A percentile compares a stretch with the other conserved stretches of the same genome.
Conservation (phyloP, 768 basidiomycete genomes). For the Termitomyces sp. region DNA sequence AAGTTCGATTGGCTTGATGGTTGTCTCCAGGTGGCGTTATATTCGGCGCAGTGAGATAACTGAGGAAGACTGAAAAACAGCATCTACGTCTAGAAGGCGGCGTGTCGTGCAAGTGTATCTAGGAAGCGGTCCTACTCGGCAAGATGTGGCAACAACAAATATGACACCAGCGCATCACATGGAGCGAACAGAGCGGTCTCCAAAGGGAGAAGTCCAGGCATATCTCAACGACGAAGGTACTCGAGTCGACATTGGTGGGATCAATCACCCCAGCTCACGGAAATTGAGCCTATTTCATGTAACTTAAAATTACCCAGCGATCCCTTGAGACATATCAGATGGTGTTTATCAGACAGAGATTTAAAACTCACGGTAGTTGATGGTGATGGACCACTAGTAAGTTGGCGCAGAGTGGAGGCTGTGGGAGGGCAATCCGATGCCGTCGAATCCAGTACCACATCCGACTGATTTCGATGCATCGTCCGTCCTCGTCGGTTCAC, state of each 20-base stretch:
- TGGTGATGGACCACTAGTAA: background rate
- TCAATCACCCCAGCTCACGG: constrained; percentile 28
- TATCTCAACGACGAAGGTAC: background rate
- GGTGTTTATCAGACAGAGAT: background rate
- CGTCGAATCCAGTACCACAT: background rate
- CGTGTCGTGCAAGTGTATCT: background rate
- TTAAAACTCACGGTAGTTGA: constrained; percentile 1
- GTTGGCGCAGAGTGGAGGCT: background rate
- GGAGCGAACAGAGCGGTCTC: background rate
- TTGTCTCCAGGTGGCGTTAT: background rate
- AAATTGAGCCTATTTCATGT: constrained; percentile 21
- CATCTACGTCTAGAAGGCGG: background rate
- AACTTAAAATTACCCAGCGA: constrained; percentile 15
- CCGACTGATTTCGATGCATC: constrained; percentile 1
- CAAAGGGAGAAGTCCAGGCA: background rate
- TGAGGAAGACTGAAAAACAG: background rate
- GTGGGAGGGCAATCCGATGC: constrained; percentile 6
- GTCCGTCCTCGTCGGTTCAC: constrained; percentile 17
- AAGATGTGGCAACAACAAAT: background rate
- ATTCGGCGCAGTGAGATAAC: background rate
- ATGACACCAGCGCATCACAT: background rate
- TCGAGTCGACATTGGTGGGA: background rate
- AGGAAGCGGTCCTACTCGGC: background rate
- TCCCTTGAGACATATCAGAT: constrained; percentile 5
- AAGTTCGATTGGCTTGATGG: background rate